These are phyloP conservation scores for Penicillium rolfsii DNA, from an alignment of 2,329 filamentous ascomycete genomes.

Conservation along the genomic window DNA sequence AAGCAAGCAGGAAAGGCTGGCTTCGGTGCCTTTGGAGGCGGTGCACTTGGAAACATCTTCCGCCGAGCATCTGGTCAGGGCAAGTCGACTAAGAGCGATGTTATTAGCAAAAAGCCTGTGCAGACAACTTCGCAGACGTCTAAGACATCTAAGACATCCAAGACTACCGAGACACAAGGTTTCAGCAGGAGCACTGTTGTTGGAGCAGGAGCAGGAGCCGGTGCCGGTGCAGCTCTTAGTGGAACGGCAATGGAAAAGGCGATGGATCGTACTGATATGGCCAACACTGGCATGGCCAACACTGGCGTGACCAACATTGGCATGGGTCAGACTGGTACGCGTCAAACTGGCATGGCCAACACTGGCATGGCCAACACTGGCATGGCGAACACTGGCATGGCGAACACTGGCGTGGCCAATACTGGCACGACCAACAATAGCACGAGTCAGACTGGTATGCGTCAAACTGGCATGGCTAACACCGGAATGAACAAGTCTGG, in stretches of 20 bases:
- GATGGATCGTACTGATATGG: background rate
- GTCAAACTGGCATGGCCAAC: background rate
- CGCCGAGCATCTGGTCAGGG: background rate
- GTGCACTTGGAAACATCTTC: slow-evolving; percentile 2
- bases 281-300: background rate
- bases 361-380: background rate
- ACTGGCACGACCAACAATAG: background rate
- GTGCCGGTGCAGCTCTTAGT: background rate
- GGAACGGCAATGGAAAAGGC: background rate
- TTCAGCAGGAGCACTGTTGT: background rate
- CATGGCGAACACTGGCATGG: background rate
- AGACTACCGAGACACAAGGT: background rate
- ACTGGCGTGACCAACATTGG: background rate
- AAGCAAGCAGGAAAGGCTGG: background rate
- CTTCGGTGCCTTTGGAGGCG: slow-evolving; percentile 2
- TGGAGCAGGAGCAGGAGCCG: background rate
- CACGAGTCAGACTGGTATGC: slow-evolving; percentile 1
- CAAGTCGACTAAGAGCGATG: slow-evolving; percentile 2
- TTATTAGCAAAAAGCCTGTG: slow-evolving; percentile 1
- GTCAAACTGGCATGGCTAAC: background rate
- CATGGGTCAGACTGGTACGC: too few relatives aligned
- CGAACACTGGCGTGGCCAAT: background rate
- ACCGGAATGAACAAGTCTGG: background rate
- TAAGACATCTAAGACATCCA: background rate
- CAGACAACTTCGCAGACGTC: background rate